phyloP scores from a whole-genome alignment of 2,329 filamentous ascomycete genomes.

The Alternaria alternata region DNA sequence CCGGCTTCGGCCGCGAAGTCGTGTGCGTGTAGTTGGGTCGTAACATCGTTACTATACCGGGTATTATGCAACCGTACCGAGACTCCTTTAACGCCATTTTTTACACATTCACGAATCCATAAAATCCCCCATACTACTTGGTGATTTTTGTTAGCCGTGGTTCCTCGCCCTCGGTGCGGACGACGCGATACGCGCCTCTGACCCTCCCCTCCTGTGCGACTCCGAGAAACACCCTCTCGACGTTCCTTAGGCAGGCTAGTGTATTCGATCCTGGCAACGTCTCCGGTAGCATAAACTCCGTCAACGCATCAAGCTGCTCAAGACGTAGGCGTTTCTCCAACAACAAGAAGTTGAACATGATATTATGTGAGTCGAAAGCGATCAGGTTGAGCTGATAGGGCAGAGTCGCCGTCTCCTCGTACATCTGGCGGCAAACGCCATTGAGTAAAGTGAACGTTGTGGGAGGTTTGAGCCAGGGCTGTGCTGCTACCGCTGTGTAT shows the following conservation, averaged over 20 bases:
- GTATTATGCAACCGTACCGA: background rate
- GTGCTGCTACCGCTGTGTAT: slow-evolving; percentile 5
- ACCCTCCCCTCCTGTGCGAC: slow-evolving; percentile 1
- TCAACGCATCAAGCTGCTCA: slow-evolving; percentile 33
- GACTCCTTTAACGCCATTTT: background rate
- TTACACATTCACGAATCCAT: background rate
- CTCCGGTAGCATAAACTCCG: slow-evolving; percentile 24
- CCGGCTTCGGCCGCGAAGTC: background rate
- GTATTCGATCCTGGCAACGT: slow-evolving; percentile 26
- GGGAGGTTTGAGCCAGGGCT: slow-evolving; percentile 10
- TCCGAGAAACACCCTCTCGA: slow-evolving; percentile 30
- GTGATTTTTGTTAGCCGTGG: slow-evolving; percentile 20
- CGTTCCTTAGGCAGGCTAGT: slow-evolving; percentile 28
- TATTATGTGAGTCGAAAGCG: slow-evolving; percentile 30
- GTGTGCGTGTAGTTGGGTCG: background rate
- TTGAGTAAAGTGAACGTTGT: slow-evolving; percentile 32
- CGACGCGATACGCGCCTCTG: slow-evolving; percentile 28
- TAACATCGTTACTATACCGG: background rate
- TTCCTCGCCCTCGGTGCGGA: slow-evolving; percentile 23
- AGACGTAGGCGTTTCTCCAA: slow-evolving; percentile 31
- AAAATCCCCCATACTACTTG: background rate
- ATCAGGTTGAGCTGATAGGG: slow-evolving; percentile 37
- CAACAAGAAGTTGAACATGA: slow-evolving; percentile 41
- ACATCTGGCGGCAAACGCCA: slow-evolving; percentile 40
- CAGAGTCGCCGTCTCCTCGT: slow-evolving; percentile 37